Evolutionary conservation across 225 moss, liverwort and hornwort genomes (phyloP).

Genomic region (Lunularia cruciata): DNA sequence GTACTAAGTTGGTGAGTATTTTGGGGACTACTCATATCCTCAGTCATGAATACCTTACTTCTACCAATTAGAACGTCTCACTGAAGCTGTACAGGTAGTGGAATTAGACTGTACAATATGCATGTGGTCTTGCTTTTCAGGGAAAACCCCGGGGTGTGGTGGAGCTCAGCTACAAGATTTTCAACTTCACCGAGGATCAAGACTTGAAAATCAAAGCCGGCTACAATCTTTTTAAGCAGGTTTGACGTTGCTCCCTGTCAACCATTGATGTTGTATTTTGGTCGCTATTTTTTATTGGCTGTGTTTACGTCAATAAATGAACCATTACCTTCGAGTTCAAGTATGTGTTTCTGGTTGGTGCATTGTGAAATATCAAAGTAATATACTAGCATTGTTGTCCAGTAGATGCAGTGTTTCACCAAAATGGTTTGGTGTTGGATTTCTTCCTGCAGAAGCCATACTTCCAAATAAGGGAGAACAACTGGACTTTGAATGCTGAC

Average conservation of each 20-base stretch:
- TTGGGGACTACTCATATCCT: neutral
- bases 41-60: neutral
- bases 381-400: no score
- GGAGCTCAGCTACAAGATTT: conserved; percentile 92
- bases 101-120: neutral
- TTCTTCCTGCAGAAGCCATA: conserved; percentile 63
- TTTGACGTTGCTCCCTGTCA: neutral
- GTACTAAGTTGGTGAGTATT: conserved; percentile 51
- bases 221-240: conserved; percentile 78
- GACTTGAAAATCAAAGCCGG: conserved; percentile 91
- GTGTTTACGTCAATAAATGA: no score
- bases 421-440: no score
- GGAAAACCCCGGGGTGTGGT: conserved; percentile 74
- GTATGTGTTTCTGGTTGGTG: no score
- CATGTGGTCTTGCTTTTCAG: conserved; percentile 25
- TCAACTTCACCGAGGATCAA: conserved; percentile 97
- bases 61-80: neutral
- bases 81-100: no score
- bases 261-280: no score
- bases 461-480: conserved; percentile 91
- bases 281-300: no score
- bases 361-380: no score
- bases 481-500: conserved; percentile 89
- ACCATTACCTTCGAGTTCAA: no score
- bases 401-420: no score